phyloP scores from a whole-genome alignment of 345 rosid species.

The Triadica sebifera region DNA sequence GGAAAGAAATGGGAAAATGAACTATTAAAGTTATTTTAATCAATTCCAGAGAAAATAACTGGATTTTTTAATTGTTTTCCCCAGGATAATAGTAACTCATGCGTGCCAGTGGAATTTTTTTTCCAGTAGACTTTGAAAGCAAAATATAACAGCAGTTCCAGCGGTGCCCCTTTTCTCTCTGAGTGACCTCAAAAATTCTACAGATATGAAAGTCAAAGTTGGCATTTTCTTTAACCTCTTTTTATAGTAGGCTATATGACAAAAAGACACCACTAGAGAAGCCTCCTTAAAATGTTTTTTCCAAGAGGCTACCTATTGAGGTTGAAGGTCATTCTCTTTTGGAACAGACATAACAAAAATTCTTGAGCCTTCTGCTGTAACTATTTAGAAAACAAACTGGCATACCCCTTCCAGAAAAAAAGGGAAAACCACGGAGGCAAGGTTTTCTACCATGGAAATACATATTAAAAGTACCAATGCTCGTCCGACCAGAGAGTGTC shows the following conservation, averaged over 20 bases:
- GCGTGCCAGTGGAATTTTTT: neutral
- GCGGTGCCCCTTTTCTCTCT: neutral
- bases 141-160: neutral
- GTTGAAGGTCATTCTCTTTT: neutral
- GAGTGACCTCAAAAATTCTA: neutral
- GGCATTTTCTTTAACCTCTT: neutral
- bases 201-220: neutral
- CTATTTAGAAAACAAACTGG: neutral
- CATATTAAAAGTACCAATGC: neutral
- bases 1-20: neutral
- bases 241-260: neutral
- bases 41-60: slow-evolving; percentile 3
- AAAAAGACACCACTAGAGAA: neutral
- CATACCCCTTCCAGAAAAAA: neutral
- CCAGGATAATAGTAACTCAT: neutral
- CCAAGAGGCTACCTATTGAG: slow-evolving; percentile 11
- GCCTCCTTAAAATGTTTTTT: neutral
- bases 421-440: slow-evolving; percentile 8
- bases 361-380: neutral
- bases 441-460: neutral
- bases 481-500: neutral
- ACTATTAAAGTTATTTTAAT: neutral
- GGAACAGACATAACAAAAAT: neutral
- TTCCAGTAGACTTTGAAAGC: neutral
- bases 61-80: neutral